phyloP scores from a whole-genome alignment of 805 yeast species.

The Wickerhamiella australiensis region DNA sequence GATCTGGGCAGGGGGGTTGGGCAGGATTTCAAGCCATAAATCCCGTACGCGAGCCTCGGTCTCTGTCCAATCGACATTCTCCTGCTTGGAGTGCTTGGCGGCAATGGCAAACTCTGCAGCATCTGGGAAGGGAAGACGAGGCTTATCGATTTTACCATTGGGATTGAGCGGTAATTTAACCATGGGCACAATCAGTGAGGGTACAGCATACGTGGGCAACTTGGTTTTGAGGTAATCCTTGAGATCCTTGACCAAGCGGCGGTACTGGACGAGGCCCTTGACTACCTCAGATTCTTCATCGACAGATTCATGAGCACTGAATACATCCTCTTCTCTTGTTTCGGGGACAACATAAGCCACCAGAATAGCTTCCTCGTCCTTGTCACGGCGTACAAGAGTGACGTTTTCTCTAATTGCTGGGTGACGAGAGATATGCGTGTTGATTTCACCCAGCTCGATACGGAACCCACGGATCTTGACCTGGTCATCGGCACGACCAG shows the following conservation, averaged over 20 bases:
- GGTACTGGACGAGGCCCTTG: slow-evolving; percentile 62
- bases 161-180: slow-evolving; percentile 85
- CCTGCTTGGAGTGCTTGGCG: slow-evolving; percentile 35
- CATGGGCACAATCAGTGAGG: slow-evolving; percentile 81
- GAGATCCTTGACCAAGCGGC: slow-evolving; percentile 67
- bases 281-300: slow-evolving; percentile 49
- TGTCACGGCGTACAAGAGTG: slow-evolving; percentile 83
- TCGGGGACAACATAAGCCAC: slow-evolving; percentile 87
- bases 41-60: slow-evolving; percentile 61
- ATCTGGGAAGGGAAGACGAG: slow-evolving; percentile 90
- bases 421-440: slow-evolving; percentile 91
- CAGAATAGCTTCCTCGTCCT: slow-evolving; percentile 82
- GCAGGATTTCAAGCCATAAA: slow-evolving; percentile 76
- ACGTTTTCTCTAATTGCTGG: slow-evolving; percentile 84
- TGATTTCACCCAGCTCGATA: slow-evolving; percentile 96
- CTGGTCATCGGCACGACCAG: slow-evolving; percentile 98
- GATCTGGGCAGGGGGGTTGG: slow-evolving; percentile 69
- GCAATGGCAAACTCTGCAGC: slow-evolving; percentile 72
- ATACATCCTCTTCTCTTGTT: slow-evolving; percentile 33
- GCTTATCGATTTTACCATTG: slow-evolving; percentile 96
- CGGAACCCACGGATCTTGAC: slow-evolving; percentile 97
- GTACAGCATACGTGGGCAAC: slow-evolving; percentile 87
- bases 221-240: slow-evolving; percentile 74
- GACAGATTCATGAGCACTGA: slow-evolving; percentile 33
- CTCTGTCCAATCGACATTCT: slow-evolving; percentile 41